Conservation (phyloP, 352 stramenopile species). For the Discostella stelligera region DNA sequence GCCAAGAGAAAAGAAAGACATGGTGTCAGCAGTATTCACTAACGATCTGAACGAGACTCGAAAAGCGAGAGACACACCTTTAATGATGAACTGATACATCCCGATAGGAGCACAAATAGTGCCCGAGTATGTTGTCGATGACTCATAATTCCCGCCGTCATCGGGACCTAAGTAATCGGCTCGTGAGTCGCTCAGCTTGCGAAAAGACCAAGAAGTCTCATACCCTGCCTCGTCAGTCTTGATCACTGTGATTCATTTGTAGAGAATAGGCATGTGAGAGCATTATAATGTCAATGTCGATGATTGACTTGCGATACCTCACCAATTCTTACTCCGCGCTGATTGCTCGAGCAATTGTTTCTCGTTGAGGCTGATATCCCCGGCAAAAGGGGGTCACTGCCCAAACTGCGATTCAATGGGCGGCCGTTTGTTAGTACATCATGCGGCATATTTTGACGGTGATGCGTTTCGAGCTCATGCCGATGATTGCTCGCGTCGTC, state of each 20-base stretch:
- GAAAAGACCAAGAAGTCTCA: conserved; percentile 4
- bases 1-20: conserved; percentile 5
- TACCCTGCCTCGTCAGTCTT: not conserved
- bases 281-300: not conserved
- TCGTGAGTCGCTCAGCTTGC: not conserved
- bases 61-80: not conserved
- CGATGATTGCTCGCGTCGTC: conserved; percentile 4
- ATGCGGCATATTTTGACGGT: not conserved
- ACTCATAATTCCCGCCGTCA: not conserved
- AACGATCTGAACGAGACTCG: not conserved
- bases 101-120: conserved; percentile 12
- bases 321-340: conserved; percentile 7
- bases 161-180: not conserved
- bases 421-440: too few species aligned
- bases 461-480: not conserved
- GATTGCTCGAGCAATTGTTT: not conserved
- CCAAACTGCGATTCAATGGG: conserved; percentile 3
- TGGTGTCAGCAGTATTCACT: not conserved
- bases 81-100: conserved; percentile 15
- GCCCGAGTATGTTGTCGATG: not conserved
- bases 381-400: conserved; percentile 3
- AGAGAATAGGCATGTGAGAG: not conserved
- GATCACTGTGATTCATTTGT: not conserved
- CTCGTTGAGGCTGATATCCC: not conserved
- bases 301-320: not conserved